Percentiles rank a stretch among this genome's conserved stretches.
Evolutionary conservation across 176 grass and related monocot genomes (phyloP).

Genomic region (Carex myosuroides): DNA sequence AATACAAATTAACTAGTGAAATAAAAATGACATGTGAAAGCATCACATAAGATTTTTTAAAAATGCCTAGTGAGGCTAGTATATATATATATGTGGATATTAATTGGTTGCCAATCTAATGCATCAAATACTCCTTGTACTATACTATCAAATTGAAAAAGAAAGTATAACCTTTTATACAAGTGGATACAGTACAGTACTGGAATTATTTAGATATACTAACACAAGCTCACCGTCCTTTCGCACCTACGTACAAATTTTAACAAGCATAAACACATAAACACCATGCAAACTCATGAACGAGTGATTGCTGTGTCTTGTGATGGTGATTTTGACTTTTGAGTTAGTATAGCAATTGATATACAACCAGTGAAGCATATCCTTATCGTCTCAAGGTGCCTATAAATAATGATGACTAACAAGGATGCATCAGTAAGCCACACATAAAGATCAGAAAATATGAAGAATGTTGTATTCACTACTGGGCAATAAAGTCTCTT

Average conservation of each 20-base stretch:
- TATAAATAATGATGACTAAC: slow-evolving; percentile 19
- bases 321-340: not conserved
- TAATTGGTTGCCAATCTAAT: not conserved
- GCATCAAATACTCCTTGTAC: not conserved
- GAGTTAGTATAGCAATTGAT: slow-evolving; percentile 1
- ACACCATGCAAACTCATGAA: not conserved
- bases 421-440: not conserved
- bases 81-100: too few species aligned
- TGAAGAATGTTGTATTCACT: slow-evolving; percentile 26
- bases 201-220: not conserved
- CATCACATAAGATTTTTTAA: not conserved
- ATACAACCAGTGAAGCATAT: slow-evolving; percentile 14
- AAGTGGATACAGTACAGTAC: not conserved
- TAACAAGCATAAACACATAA: not conserved
- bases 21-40: not conserved
- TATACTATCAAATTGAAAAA: not conserved
- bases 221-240: not conserved
- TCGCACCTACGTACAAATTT: not conserved
- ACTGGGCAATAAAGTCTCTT: slow-evolving; percentile 29
- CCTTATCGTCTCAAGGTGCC: not conserved
- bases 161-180: not conserved
- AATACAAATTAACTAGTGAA: not conserved
- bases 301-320: not conserved
- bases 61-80: not conserved
- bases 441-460: not conserved